These are phyloP conservation scores for Penicillium sp. DNA, from an alignment of 2,329 filamentous ascomycete genomes.

Conservation along the genomic window DNA sequence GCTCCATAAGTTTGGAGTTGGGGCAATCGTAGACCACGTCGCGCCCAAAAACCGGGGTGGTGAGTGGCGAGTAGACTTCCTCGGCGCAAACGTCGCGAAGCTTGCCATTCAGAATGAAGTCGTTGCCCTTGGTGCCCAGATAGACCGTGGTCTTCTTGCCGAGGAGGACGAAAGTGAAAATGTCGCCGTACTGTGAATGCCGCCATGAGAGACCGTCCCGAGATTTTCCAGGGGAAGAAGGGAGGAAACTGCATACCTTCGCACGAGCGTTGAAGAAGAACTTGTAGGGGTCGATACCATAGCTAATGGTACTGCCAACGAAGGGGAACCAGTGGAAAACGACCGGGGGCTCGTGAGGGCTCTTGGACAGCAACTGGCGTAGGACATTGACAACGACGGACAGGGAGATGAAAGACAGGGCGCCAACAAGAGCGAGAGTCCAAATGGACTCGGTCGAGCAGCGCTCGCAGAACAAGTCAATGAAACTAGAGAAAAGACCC, in stretches of 20 bases:
- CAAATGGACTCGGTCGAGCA: slow-evolving; percentile 49
- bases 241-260: slow-evolving; percentile 60
- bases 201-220: slow-evolving; percentile 1
- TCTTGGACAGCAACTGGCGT: slow-evolving; percentile 75
- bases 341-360: slow-evolving; percentile 71
- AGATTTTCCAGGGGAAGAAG: neutral
- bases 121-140: slow-evolving; percentile 77
- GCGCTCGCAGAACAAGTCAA: slow-evolving; percentile 46
- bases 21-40: slow-evolving; percentile 90
- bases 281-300: slow-evolving; percentile 78
- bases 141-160: slow-evolving; percentile 88
- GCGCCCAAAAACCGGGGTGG: slow-evolving; percentile 70
- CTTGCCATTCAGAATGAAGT: slow-evolving; percentile 90
- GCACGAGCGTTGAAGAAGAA: slow-evolving; percentile 65
- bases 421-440: slow-evolving; percentile 45
- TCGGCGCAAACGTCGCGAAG: slow-evolving; percentile 86
- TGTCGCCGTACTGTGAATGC: slow-evolving; percentile 70
- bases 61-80: slow-evolving; percentile 80
- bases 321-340: slow-evolving; percentile 67
- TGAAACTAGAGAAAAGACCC: slow-evolving; percentile 52
- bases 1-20: slow-evolving; percentile 90
- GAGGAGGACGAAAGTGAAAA: slow-evolving; percentile 84
- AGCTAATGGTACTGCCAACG: slow-evolving; percentile 86
- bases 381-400: slow-evolving; percentile 75
- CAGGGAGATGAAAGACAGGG: slow-evolving; percentile 51